Conservation (phyloP, 495 filamentous ascomycete species). For the Penicillium samsonianum region DNA sequence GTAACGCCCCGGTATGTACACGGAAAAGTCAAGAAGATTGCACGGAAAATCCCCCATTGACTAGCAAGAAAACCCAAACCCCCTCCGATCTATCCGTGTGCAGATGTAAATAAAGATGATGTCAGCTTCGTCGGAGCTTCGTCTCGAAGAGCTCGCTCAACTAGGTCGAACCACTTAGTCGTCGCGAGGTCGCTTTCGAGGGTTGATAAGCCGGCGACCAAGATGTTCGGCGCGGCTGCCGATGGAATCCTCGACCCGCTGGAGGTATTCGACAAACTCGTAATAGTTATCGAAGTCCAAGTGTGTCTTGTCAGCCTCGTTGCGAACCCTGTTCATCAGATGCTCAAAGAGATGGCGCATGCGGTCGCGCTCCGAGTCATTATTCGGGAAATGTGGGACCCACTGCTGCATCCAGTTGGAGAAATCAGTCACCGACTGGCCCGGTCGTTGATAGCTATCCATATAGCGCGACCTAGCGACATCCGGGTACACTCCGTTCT, state of each 20-base stretch:
- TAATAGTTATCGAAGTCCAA: conserved; percentile 13
- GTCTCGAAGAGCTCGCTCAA: not conserved
- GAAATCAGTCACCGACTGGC: conserved; percentile 18
- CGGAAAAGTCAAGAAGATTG: not conserved
- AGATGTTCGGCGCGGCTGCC: not conserved
- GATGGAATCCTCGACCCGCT: conserved; percentile 13
- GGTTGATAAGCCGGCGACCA: conserved; percentile 1
- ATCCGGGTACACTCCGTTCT: conserved; percentile 1
- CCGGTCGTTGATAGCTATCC: conserved; percentile 8
- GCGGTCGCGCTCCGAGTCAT: conserved; percentile 5
- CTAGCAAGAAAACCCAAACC: not conserved
- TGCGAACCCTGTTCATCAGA: conserved; percentile 1
- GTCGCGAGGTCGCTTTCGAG: conserved; percentile 8
- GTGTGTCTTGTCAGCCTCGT: conserved; percentile 3
- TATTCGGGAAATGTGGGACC: conserved; percentile 11
- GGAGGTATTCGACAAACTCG: conserved; percentile 20
- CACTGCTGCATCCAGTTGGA: conserved; percentile 18
- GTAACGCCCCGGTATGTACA: conserved; percentile 7
- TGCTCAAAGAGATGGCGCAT: conserved; percentile 23
- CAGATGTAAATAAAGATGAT: not conserved
- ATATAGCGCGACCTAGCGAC: conserved; percentile 1
- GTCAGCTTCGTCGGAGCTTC: not conserved
- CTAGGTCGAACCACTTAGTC: conserved; percentile 1
- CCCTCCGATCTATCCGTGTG: not conserved
- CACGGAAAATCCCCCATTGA: not conserved